Base-by-base conservation (phyloP, 129 eudicot genomes). In the Flaveria bidentis region DNA sequence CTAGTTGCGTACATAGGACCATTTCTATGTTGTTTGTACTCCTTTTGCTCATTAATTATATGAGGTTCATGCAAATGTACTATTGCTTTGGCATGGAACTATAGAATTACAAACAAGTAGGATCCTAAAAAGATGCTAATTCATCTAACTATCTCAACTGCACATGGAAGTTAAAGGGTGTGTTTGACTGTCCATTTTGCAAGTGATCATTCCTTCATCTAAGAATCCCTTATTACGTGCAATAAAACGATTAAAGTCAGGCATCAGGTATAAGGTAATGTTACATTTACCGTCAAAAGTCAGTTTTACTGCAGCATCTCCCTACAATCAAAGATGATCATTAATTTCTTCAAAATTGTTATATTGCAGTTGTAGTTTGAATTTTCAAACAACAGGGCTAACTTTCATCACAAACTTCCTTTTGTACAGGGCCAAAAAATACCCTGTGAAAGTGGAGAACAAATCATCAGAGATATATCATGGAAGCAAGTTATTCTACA, bases 361-460 rank as follows among this genome's bases (percentile, higher is more conserved):
- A 9, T 44, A 3, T 20, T 58, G n/a, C 55, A 15, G 60, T 45
- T 16, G 18, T 62, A 18, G 49, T 47, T 75, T 46, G n/a, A 58
- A n/a, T 5, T 16, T 58, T 33, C 62, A 16, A n/a, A 20, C 58
- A 52, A 16, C 28, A 14, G 22, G 76, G 55, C 76, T 73, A 56
- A 73, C 57, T 12, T 61, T 46, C 41, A 30, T 78, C 36, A 71
- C 63, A 51, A 51, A 53, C 50, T n/a, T 18, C 74, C 39, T 80
- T 82, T 11, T 18, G 33, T 30, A 63, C 85, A 94, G 97, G 99
- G 92, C 90, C 53, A 94, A 94, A 84, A 89, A 84, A 50, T 94
- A 85, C 71, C 99, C 99, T 2, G 87, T 94, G 42, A 94, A 87
- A 85, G 87, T 94, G 79, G 97, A 94, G 85, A 84, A 86, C 82